Conservation (phyloP, 768 basidiomycete species). For the Mycena venus region DNA sequence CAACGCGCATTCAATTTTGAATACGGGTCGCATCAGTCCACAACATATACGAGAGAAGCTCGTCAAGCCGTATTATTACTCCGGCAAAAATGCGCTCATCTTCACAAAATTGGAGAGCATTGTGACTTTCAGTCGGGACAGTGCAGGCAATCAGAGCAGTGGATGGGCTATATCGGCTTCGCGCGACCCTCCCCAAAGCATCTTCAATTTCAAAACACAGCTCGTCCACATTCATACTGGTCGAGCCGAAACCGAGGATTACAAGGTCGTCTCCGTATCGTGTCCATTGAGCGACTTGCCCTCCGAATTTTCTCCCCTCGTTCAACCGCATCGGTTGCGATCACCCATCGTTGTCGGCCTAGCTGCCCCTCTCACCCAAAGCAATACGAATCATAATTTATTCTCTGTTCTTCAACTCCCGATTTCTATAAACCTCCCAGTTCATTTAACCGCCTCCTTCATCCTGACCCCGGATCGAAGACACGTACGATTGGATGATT, state of each 20-base stretch:
- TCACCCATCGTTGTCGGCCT: conserved; percentile 49
- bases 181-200: conserved; percentile 25
- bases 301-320: conserved; percentile 4
- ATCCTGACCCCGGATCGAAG: conserved; percentile 61
- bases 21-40: conserved; percentile 36
- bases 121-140: conserved; percentile 38
- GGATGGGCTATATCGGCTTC: conserved; percentile 43
- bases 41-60: conserved; percentile 41
- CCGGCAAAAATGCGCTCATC: conserved; percentile 54
- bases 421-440: conserved; percentile 53
- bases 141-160: neutral
- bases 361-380: conserved; percentile 40
- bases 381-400: conserved; percentile 40
- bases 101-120: conserved; percentile 56
- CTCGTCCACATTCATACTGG: conserved; percentile 13
- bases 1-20: conserved; percentile 38
- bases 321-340: conserved; percentile 41
- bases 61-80: conserved; percentile 44
- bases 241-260: conserved; percentile 13
- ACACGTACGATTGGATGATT: conserved; percentile 56
- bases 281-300: conserved; percentile 18
- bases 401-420: conserved; percentile 62
- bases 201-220: conserved; percentile 28
- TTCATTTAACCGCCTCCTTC: conserved; percentile 63
- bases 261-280: conserved; percentile 20